These are phyloP conservation scores for Claviceps digitariae DNA, from an alignment of 2,329 filamentous ascomycete genomes.

Conservation along the genomic window DNA sequence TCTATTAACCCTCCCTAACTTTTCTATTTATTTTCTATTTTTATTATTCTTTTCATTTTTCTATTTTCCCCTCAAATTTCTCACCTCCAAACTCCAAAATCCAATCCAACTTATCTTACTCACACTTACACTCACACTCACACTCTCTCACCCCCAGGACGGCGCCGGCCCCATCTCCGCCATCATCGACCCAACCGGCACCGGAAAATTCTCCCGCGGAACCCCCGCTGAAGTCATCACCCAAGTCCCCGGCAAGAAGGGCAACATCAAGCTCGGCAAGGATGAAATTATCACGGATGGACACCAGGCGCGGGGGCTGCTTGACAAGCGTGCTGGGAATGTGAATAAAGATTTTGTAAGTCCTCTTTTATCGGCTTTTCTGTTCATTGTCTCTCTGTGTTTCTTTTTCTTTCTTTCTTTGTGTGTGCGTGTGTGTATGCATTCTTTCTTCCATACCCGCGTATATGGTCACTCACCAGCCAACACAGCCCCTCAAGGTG, in stretches of 20 bases:
- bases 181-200: constrained; percentile 24
- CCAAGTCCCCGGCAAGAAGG: constrained; percentile 23
- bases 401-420: not conserved
- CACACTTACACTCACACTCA: too few relatives aligned
- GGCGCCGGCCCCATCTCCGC: constrained; percentile 26
- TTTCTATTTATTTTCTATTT: too few relatives aligned
- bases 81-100: too few relatives aligned
- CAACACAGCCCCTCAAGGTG: not conserved
- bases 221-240: constrained; percentile 14
- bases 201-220: constrained; percentile 20
- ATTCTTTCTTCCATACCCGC: too few relatives aligned
- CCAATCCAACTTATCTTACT: too few relatives aligned
- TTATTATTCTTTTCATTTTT: too few relatives aligned
- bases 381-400: not conserved
- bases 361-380: not conserved
- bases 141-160: constrained; percentile 8
- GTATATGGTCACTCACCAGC: not conserved
- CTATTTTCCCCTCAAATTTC: too few relatives aligned
- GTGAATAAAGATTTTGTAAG: not conserved
- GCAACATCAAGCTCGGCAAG: constrained; percentile 10
- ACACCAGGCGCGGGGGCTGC: too few relatives aligned
- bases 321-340: not conserved
- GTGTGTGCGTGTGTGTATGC: too few relatives aligned
- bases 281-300: too few relatives aligned
- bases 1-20: too few relatives aligned